These are phyloP conservation scores for Cladosporium sphaerospermum DNA, from an alignment of 2,329 filamentous ascomycete species.

Conservation along the genomic window DNA sequence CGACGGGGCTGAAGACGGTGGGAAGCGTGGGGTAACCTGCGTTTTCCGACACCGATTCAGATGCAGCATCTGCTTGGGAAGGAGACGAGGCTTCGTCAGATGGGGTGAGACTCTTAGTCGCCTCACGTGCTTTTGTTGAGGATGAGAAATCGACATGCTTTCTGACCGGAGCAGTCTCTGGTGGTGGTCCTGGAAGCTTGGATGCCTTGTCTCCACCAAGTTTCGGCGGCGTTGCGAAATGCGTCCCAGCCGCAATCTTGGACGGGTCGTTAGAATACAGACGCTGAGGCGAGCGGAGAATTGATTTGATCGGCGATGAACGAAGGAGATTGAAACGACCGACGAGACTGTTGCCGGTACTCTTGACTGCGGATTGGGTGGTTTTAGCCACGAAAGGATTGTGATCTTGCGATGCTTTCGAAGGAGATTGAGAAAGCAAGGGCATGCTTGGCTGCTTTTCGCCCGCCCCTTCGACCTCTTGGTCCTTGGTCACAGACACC, in stretches of 20 bases:
- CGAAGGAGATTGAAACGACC: slow-evolving; percentile 44
- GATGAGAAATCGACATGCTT: slow-evolving; percentile 81
- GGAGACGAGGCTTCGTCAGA: slow-evolving; percentile 19
- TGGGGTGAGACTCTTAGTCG: slow-evolving; percentile 17
- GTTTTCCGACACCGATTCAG: slow-evolving; percentile 11
- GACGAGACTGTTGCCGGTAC: slow-evolving; percentile 30
- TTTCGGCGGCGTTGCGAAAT: slow-evolving; percentile 41
- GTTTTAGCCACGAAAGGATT: slow-evolving; percentile 21
- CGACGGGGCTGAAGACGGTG: slow-evolving; percentile 17
- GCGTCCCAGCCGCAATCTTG: slow-evolving; percentile 56
- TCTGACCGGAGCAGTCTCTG: slow-evolving; percentile 64
- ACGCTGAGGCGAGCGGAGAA: slow-evolving; percentile 54
- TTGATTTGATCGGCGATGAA: slow-evolving; percentile 53
- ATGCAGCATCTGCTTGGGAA: neutral
- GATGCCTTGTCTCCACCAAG: slow-evolving; percentile 12
- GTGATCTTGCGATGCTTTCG: slow-evolving; percentile 21
- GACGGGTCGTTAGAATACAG: slow-evolving; percentile 53
- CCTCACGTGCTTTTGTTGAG: slow-evolving; percentile 38
- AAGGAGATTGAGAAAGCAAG: slow-evolving; percentile 29
- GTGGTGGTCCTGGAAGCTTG: slow-evolving; percentile 27
- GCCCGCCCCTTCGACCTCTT: slow-evolving; percentile 14
- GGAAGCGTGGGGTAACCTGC: slow-evolving; percentile 17
- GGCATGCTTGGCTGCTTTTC: slow-evolving; percentile 18
- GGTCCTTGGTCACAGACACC: slow-evolving; percentile 17
- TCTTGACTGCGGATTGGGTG: slow-evolving; percentile 27